A percentile compares a stretch with the other conserved stretches of the same genome.
phyloP scores from a whole-genome alignment of 1,284 basidiomycete species.

The Xerocomus nothofagi region DNA sequence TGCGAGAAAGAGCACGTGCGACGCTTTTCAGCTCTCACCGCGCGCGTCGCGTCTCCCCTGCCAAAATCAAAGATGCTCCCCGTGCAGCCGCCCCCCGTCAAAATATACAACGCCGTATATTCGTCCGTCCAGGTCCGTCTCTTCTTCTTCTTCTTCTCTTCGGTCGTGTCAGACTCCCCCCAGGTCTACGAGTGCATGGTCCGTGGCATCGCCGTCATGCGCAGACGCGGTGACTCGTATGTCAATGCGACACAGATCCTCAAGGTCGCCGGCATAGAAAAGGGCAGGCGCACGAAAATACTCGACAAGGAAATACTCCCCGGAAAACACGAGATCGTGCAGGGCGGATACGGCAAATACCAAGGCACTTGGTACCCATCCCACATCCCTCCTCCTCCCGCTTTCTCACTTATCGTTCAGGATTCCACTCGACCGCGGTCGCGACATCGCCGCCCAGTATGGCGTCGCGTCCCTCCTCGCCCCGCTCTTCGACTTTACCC shows the following conservation, averaged over 20 bases:
- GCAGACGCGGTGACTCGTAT: constrained; percentile 89
- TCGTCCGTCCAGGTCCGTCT: constrained; percentile 74
- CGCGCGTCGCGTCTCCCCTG: constrained; percentile 38
- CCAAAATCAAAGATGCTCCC: too few species aligned
- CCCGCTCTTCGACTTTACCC: constrained; percentile 90
- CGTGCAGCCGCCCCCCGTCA: constrained; percentile 60
- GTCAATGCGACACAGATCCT: constrained; percentile 99
- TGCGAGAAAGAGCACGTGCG: too few species aligned
- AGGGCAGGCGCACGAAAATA: constrained; percentile 95
- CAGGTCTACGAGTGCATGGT: constrained; percentile 97
- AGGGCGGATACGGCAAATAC: constrained; percentile 99
- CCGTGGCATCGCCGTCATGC: constrained; percentile 98
- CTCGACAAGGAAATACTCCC: constrained; percentile 96
- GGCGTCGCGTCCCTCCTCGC: constrained; percentile 82
- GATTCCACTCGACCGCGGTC: constrained; percentile 91
- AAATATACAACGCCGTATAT: constrained; percentile 88
- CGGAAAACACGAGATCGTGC: constrained; percentile 97
- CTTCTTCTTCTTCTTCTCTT: constrained; percentile 3
- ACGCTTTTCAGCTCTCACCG: constrained; percentile 31
- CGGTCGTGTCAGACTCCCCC: constrained; percentile 29
- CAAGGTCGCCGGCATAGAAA: constrained; percentile 98
- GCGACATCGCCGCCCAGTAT: constrained; percentile 88
- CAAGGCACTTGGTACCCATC: constrained; percentile 91
- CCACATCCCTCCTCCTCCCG: constrained; percentile 1
- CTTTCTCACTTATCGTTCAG: constrained; percentile 41